Evolutionary conservation across 768 basidiomycete genomes (phyloP).

Genomic region (Cubamyces sp.): DNA sequence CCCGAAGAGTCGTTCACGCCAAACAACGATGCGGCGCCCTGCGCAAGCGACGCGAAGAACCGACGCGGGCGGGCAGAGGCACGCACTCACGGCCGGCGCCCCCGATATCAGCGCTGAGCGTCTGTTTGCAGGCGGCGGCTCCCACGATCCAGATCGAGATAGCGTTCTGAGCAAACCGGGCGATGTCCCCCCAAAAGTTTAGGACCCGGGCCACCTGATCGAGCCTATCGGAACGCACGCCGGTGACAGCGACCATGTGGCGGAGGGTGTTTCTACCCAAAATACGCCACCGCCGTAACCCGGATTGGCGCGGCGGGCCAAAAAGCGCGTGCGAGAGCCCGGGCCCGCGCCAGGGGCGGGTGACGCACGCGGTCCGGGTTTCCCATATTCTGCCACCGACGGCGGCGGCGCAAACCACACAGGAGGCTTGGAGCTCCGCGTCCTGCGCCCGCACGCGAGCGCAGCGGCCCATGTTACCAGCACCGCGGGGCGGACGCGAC

Average conservation of each 20-base stretch:
- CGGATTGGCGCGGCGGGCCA: not conserved
- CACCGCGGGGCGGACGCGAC: constrained; percentile 24
- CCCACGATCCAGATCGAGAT: constrained; percentile 24
- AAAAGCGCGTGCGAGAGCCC: not conserved
- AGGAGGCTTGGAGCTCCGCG: not conserved
- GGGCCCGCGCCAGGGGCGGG: not conserved
- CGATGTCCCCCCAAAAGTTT: constrained; percentile 24
- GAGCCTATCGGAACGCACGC: constrained; percentile 21
- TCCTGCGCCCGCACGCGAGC: constrained; percentile 5
- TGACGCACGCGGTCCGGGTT: too few species aligned
- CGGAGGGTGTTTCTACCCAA: constrained; percentile 20
- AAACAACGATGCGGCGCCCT: not conserved
- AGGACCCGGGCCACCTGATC: constrained; percentile 21
- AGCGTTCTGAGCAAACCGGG: constrained; percentile 25
- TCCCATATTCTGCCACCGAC: too few species aligned
- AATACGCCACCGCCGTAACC: constrained; percentile 21
- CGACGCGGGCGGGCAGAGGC: too few species aligned
- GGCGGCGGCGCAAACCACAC: not conserved
- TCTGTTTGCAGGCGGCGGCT: not conserved
- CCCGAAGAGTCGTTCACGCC: not conserved
- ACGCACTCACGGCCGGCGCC: not conserved
- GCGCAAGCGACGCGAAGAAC: not conserved
- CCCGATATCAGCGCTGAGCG: constrained; percentile 10
- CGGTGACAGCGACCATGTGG: constrained; percentile 20
- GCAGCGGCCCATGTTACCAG: constrained; percentile 26